These are phyloP conservation scores for Jacaranda mimosifolia DNA, from an alignment of 257 asterid genomes.

Conservation along the genomic window DNA sequence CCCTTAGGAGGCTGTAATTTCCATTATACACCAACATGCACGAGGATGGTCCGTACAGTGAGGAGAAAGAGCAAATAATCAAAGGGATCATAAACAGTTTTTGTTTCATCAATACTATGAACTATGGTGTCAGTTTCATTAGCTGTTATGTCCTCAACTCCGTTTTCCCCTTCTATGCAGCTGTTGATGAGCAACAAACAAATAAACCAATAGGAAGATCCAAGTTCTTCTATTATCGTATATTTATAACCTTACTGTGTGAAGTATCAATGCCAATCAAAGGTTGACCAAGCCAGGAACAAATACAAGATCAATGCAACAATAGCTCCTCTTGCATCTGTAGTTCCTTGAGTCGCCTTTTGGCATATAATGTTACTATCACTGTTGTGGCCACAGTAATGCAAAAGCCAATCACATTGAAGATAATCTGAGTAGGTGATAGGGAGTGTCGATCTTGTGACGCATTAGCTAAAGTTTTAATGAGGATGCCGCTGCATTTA, in stretches of 20 bases:
- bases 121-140: not conserved
- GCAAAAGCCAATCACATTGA: slow-evolving; percentile 72
- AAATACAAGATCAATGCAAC: slow-evolving; percentile 53
- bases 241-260: not conserved
- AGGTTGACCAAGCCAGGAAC: not conserved
- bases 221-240: slow-evolving; percentile 7
- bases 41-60: not conserved
- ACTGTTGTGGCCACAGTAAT: slow-evolving; percentile 62
- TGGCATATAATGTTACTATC: slow-evolving; percentile 70
- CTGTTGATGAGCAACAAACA: slow-evolving; percentile 7
- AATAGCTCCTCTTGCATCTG: slow-evolving; percentile 70
- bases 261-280: slow-evolving; percentile 9
- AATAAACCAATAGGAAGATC: slow-evolving; percentile 3
- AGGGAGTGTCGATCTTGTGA: slow-evolving; percentile 59
- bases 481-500: slow-evolving; percentile 72
- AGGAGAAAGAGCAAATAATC: slow-evolving; percentile 14
- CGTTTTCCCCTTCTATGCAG: slow-evolving; percentile 16
- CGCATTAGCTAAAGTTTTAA: slow-evolving; percentile 81
- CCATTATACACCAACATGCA: slow-evolving; percentile 19
- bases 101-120: slow-evolving; percentile 16
- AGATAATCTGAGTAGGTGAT: slow-evolving; percentile 60
- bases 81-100: slow-evolving; percentile 3
- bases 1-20: slow-evolving; percentile 15
- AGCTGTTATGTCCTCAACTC: not conserved
- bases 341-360: slow-evolving; percentile 70